These are phyloP conservation scores for Dictyostelium brefeldianum DNA, from an alignment of 78 protist species.

Conservation along the genomic window DNA sequence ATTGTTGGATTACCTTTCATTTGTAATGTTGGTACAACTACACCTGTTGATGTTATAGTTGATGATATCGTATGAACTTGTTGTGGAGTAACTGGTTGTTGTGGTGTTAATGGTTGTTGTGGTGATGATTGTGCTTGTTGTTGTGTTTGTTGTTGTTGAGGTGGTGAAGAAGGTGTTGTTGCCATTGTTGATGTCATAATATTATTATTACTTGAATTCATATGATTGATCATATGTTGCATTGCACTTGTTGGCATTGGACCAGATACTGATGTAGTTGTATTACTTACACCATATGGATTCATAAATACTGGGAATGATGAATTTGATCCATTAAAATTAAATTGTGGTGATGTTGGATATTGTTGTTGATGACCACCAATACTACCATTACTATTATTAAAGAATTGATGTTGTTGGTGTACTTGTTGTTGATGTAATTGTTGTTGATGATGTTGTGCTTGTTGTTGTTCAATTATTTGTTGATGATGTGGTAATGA, in stretches of 20 bases:
- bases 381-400: background rate
- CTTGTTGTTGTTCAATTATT: conserved; percentile 1
- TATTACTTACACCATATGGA: conserved; percentile 27
- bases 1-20: conserved; percentile 12
- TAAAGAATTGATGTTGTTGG: background rate
- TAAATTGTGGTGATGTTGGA: background rate
- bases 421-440: background rate
- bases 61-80: no score
- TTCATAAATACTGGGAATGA: background rate
- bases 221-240: background rate
- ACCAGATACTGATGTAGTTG: conserved; percentile 5
- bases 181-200: background rate
- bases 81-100: background rate
- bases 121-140: background rate
- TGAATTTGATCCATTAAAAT: background rate
- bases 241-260: background rate
- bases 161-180: background rate
- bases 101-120: no score
- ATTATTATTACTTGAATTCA: background rate
- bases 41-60: background rate
- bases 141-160: no score
- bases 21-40: conserved; percentile 8
- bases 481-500: conserved; percentile 11
- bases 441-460: background rate
- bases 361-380: background rate